Evolutionary conservation across 1,139 yeast species (phyloP).

Genomic region (Zhuliangozyma blackwelliae): DNA sequence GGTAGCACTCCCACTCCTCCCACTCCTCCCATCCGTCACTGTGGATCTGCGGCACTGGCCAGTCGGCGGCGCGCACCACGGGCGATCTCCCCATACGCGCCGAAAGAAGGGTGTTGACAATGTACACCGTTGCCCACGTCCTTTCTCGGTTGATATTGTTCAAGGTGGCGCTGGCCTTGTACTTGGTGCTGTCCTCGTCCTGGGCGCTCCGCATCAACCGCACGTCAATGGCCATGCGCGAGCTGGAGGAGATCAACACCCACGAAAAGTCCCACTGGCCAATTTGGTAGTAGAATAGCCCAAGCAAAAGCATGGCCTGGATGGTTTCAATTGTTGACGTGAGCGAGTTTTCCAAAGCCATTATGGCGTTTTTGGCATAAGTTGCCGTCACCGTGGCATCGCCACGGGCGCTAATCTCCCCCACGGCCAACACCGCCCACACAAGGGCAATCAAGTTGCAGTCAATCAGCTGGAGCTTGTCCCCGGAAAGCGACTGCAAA

Average conservation of each 20-base stretch:
- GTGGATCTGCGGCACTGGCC: conserved; percentile 20
- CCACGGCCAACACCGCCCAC: conserved; percentile 20
- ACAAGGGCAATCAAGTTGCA: conserved; percentile 18
- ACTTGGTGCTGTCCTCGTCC: conserved; percentile 8
- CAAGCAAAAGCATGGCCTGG: conserved; percentile 20
- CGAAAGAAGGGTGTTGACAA: conserved; percentile 18
- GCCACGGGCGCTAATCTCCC: conserved; percentile 11
- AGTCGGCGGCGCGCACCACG: conserved; percentile 19
- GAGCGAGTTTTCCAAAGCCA: conserved; percentile 20
- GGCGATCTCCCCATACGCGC: conserved; percentile 23
- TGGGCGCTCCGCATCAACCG: conserved; percentile 17
- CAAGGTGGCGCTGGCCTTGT: conserved; percentile 9
- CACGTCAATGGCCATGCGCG: conserved; percentile 25
- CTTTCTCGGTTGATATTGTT: conserved; percentile 18
- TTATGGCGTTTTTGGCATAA: conserved; percentile 19
- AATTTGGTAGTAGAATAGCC: conserved; percentile 17
- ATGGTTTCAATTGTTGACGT: conserved; percentile 22
- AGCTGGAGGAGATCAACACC: conserved; percentile 20
- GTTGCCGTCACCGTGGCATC: conserved; percentile 6
- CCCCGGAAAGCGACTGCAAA: conserved; percentile 4
- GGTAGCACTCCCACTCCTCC: conserved; percentile 18
- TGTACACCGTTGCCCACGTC: conserved; percentile 22
- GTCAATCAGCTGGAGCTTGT: conserved; percentile 11
- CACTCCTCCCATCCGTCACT: conserved; percentile 25
- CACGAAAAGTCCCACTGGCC: conserved; percentile 25